Percentiles rank a stretch among this genome's conserved stretches.
Conservation (phyloP, 2,329 filamentous ascomycete species). For the Bipolaris victoriae region DNA sequence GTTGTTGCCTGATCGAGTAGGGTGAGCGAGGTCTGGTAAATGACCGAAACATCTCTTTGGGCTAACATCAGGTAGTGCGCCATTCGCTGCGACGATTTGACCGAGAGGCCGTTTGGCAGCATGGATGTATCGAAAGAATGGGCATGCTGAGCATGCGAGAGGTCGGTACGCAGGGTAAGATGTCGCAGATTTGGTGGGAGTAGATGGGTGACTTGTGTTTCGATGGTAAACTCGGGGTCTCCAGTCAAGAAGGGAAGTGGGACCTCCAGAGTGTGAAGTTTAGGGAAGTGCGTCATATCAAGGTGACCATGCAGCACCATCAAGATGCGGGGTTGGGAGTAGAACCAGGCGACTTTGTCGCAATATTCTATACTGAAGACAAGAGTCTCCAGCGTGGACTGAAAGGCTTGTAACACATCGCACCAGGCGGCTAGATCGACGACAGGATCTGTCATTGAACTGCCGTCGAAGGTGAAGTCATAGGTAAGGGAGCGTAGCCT, state of each 20-base stretch:
- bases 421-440: slow-evolving; percentile 28
- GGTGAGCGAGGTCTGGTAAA: slow-evolving; percentile 27
- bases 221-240: slow-evolving; percentile 31
- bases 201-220: slow-evolving; percentile 24
- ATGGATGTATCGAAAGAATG: slow-evolving; percentile 29
- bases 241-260: slow-evolving; percentile 36
- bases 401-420: slow-evolving; percentile 15
- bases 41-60: slow-evolving; percentile 37
- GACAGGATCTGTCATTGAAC: slow-evolving; percentile 3
- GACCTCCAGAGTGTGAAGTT: slow-evolving; percentile 34
- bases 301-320: slow-evolving; percentile 27
- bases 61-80: slow-evolving; percentile 22
- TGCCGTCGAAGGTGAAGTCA: slow-evolving; percentile 30
- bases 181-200: slow-evolving; percentile 35
- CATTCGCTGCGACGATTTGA: slow-evolving; percentile 24
- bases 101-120: slow-evolving; percentile 21
- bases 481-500: slow-evolving; percentile 32
- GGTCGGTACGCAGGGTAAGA: slow-evolving; percentile 32
- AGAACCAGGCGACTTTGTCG: slow-evolving; percentile 23
- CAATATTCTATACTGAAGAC: slow-evolving; percentile 33
- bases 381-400: slow-evolving; percentile 23
- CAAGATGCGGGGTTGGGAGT: slow-evolving; percentile 29
- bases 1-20: slow-evolving; percentile 25
- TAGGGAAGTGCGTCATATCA: slow-evolving; percentile 27
- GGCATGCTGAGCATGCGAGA: slow-evolving; percentile 32